phyloP scores from a whole-genome alignment of 1,139 yeast genomes.

The Entelexis sorbosivorans region DNA sequence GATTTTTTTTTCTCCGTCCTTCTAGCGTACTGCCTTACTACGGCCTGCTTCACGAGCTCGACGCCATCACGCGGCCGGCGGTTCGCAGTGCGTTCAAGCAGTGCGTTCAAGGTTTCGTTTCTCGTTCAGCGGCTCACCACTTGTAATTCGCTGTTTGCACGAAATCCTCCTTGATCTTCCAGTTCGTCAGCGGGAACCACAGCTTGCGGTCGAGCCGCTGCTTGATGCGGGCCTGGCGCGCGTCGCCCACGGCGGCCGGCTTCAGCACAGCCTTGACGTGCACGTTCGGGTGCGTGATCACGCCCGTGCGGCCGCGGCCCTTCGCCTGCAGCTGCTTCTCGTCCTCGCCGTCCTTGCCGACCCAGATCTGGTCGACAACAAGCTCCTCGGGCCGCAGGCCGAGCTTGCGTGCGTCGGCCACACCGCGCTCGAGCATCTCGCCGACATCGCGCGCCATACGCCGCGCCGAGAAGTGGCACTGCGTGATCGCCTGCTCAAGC shows the following conservation, averaged over 20 bases:
- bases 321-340: slow-evolving; percentile 64
- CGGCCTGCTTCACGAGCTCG: no score
- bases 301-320: slow-evolving; percentile 85
- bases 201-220: slow-evolving; percentile 23
- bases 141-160: slow-evolving; percentile 27
- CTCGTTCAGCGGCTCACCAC: slow-evolving; percentile 25
- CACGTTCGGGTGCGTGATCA: slow-evolving; percentile 61
- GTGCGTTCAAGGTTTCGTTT: no score
- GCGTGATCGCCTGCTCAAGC: slow-evolving; percentile 75
- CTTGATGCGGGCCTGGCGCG: slow-evolving; percentile 27
- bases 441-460: slow-evolving; percentile 72
- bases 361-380: slow-evolving; percentile 78
- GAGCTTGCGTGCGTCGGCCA: slow-evolving; percentile 54
- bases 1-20: no score
- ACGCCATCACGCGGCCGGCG: no score
- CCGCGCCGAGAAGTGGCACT: slow-evolving; percentile 79
- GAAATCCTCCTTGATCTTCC: slow-evolving; percentile 23
- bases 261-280: slow-evolving; percentile 73
- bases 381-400: slow-evolving; percentile 52
- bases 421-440: slow-evolving; percentile 59
- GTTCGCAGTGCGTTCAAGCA: no score
- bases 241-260: slow-evolving; percentile 37
- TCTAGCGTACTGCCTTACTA: no score
- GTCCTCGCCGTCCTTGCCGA: slow-evolving; percentile 78
- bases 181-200: slow-evolving; percentile 23